Base-by-base conservation (phyloP, 371 early-diverging fungal species). In the Nematocida ironsii region DNA sequence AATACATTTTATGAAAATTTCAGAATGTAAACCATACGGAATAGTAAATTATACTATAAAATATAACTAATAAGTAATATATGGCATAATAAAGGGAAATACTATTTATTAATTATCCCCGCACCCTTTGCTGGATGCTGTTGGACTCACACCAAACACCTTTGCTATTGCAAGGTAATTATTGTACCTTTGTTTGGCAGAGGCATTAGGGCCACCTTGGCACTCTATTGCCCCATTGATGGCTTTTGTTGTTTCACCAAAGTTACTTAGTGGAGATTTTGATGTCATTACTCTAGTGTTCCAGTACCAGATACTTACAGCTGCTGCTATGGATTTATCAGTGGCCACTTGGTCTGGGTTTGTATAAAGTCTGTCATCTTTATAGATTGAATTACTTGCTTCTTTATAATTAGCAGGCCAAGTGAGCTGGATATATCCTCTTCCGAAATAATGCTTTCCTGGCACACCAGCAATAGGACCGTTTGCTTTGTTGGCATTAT, bases 211-310 rank as follows among this genome's bases (percentile, higher is more conserved):
- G 4, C 84, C 82, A 4, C 64, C 70, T 52, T 69, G 73, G 58
- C 88, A 88, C 71, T 88, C 88, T 20, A 88, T 72, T 25, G 84
- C 64, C 25, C 88, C 88, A 68, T 88, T 88, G 42, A 88, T 88
- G 20, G 87, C 87, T 58, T 88, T 88, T 11, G 86, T 88, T 6
- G 87, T 80, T 6, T 83, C 72, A 58, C 88, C 88, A 83, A 87
- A 88, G 18, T 86, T 62, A 45, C 80, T 83, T 7, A 85, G 83
- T 33, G 83, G 84, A 9, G 62, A 76, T n/a, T 62, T 62, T 13
- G 16, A n/a, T 45, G 25, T 70, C 68, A 52, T 76, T 16, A 88
- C 88, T 56, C 73, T 87, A 54, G 47, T 72, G 20, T 86, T 82
- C 88, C 88, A 88, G 76, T 80, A 88, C 86, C 86, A 88, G 25